These are phyloP conservation scores for Lomentospora prolificans DNA, from an alignment of 2,329 filamentous ascomycete species.

Conservation along the genomic window DNA sequence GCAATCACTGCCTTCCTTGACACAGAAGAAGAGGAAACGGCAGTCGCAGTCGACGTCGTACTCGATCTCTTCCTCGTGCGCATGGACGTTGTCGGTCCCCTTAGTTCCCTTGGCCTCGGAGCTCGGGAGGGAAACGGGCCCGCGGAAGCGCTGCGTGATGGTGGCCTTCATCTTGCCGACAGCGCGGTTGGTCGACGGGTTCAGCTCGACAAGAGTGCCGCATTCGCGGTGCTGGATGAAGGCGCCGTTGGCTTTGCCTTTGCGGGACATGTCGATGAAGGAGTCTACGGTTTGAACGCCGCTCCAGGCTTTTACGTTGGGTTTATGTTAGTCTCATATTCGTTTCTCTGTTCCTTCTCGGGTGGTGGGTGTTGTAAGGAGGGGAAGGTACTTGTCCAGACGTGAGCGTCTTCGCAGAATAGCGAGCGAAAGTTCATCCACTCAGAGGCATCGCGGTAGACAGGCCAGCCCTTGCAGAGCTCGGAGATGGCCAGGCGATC, in stretches of 20 bases:
- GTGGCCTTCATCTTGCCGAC: conserved; percentile 45
- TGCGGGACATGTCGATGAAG: conserved; percentile 30
- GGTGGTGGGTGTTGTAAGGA: too few relatives aligned
- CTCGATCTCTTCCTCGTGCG: conserved; percentile 14
- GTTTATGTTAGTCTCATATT: not conserved
- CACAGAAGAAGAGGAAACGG: conserved; percentile 37
- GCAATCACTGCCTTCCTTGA: conserved; percentile 18
- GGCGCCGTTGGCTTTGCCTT: conserved; percentile 37
- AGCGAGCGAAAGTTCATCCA: conserved; percentile 42
- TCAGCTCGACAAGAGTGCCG: conserved; percentile 35
- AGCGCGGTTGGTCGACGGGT: conserved; percentile 26
- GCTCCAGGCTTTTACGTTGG: conserved; percentile 30
- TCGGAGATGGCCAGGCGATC: conserved; percentile 36
- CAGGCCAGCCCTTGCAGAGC: conserved; percentile 44
- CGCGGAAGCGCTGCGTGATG: conserved; percentile 38
- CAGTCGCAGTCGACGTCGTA: conserved; percentile 42
- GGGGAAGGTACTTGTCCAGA: conserved; percentile 36
- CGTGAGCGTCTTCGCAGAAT: conserved; percentile 34
- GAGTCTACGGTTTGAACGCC: conserved; percentile 18
- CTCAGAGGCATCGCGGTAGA: conserved; percentile 42
- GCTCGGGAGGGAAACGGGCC: conserved; percentile 8
- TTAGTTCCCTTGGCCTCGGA: not conserved
- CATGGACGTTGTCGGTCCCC: not conserved
- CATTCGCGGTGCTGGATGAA: conserved; percentile 49
- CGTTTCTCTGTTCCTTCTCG: not conserved